These are phyloP conservation scores for Trichoderma harzianum DNA, from an alignment of 2,329 filamentous ascomycete genomes.

Conservation along the genomic window DNA sequence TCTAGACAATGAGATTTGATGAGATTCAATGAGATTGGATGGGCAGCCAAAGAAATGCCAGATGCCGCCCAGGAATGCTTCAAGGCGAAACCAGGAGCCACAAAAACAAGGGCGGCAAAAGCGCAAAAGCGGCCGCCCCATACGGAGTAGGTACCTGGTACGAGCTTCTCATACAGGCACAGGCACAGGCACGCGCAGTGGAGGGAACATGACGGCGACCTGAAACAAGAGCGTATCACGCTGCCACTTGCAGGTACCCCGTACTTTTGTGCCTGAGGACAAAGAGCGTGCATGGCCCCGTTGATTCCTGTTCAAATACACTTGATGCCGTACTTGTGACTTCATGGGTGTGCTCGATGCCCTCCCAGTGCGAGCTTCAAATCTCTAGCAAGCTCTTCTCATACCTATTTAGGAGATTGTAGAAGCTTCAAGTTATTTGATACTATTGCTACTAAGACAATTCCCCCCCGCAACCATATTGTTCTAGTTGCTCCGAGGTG, in stretches of 20 bases:
- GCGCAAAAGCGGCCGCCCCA: not conserved
- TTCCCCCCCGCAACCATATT: not conserved
- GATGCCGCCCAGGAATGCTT: not conserved
- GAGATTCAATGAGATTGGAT: not conserved
- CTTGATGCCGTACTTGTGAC: not conserved
- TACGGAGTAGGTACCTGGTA: not conserved
- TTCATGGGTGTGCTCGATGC: not conserved
- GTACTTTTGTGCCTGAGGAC: not conserved
- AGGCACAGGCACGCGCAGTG: not conserved
- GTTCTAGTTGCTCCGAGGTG: not conserved
- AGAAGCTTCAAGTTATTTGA: too few species aligned
- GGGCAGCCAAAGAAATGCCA: not conserved
- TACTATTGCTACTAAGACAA: too few species aligned
- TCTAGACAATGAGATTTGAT: not conserved
- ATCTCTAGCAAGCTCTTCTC: not conserved
- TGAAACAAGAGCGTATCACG: slow-evolving; percentile 11
- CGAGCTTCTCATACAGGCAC: not conserved
- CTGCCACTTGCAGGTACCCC: not conserved
- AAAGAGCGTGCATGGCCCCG: not conserved
- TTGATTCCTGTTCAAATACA: not conserved
- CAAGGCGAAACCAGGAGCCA: not conserved
- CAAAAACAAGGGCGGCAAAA: not conserved
- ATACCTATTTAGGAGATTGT: too few species aligned
- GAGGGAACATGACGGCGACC: not conserved
- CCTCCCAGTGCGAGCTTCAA: not conserved